These are phyloP conservation scores for Panicum hallii DNA, from an alignment of 202 grass and related monocot species.

Conservation along the genomic window DNA sequence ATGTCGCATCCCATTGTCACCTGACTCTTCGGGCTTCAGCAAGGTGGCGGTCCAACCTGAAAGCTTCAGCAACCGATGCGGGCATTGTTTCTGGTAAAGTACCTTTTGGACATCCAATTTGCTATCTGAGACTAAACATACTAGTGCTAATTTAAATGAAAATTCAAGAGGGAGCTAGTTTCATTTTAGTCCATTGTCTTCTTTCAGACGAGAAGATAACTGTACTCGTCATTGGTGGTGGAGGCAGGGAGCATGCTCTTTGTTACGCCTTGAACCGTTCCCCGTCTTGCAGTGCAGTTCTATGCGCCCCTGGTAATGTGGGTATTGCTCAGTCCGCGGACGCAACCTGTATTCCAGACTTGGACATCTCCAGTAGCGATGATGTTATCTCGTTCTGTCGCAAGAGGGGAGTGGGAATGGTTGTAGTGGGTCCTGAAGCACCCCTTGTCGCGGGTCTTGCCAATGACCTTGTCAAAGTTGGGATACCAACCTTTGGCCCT, in stretches of 20 bases:
- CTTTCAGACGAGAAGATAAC: slow-evolving; percentile 59
- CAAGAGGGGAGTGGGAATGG: slow-evolving; percentile 66
- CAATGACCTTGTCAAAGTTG: slow-evolving; percentile 67
- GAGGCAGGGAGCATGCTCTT: slow-evolving; percentile 84
- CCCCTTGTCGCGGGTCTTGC: slow-evolving; percentile 77
- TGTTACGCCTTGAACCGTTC: slow-evolving; percentile 77
- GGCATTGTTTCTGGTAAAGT: slow-evolving; percentile 22
- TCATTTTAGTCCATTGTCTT: not conserved
- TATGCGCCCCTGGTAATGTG: slow-evolving; percentile 84
- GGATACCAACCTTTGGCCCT: slow-evolving; percentile 76
- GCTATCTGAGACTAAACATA: too few relatives aligned
- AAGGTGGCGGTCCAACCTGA: slow-evolving; percentile 21
- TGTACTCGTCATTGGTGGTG: slow-evolving; percentile 77
- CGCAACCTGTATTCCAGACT: slow-evolving; percentile 65
- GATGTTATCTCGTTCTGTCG: slow-evolving; percentile 67
- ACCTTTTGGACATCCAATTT: too few relatives aligned
- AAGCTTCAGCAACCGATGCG: slow-evolving; percentile 11
- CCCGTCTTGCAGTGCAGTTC: slow-evolving; percentile 65
- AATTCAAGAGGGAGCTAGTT: not conserved
- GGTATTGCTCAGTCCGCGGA: slow-evolving; percentile 75
- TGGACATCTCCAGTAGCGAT: slow-evolving; percentile 63
- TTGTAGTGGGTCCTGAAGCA: slow-evolving; percentile 84
- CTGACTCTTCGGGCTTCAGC: not conserved
- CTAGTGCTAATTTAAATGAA: slow-evolving; percentile 15
- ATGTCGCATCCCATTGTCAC: not conserved